A percentile compares a stretch with the other conserved stretches of the same genome.
These are phyloP conservation scores for Talaromyces sp. DNA, from an alignment of 2,329 filamentous ascomycete species.

Conservation along the genomic window DNA sequence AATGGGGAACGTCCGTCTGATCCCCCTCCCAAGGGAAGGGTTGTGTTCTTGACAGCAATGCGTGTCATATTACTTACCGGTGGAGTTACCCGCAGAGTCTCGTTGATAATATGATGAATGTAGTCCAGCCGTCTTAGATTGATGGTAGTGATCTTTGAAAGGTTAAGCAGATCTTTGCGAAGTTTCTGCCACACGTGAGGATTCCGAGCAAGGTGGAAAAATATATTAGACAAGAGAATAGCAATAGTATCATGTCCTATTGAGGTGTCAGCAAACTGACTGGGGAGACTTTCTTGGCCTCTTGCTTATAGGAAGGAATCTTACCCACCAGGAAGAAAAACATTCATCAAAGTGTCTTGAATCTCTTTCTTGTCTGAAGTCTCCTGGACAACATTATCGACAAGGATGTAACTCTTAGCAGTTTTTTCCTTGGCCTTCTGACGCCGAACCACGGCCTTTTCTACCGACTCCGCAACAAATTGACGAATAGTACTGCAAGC, in stretches of 20 bases:
- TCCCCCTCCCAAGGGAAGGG: slow-evolving; percentile 17
- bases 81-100: slow-evolving; percentile 51
- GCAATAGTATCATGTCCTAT: slow-evolving; percentile 56
- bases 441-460: slow-evolving; percentile 62
- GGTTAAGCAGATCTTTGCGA: slow-evolving; percentile 25
- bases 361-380: slow-evolving; percentile 48
- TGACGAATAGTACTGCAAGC: slow-evolving; percentile 10
- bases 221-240: slow-evolving; percentile 43
- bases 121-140: slow-evolving; percentile 16
- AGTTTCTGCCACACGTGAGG: slow-evolving; percentile 27
- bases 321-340: slow-evolving; percentile 52
- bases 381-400: slow-evolving; percentile 46
- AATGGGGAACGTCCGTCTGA: slow-evolving; percentile 52
- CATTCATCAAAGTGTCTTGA: slow-evolving; percentile 50
- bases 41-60: slow-evolving; percentile 35
- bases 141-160: slow-evolving; percentile 31
- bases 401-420: slow-evolving; percentile 45
- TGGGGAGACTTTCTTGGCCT: not conserved
- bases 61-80: slow-evolving; percentile 46
- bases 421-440: slow-evolving; percentile 53
- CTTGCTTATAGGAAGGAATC: not conserved
- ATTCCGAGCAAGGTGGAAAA: slow-evolving; percentile 35
- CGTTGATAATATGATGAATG: slow-evolving; percentile 19
- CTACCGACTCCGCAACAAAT: slow-evolving; percentile 57
- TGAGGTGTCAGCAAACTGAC: not conserved